Evolutionary conservation across 352 stramenopile genomes (phyloP).

Genomic region (Phytophthora melonis): DNA sequence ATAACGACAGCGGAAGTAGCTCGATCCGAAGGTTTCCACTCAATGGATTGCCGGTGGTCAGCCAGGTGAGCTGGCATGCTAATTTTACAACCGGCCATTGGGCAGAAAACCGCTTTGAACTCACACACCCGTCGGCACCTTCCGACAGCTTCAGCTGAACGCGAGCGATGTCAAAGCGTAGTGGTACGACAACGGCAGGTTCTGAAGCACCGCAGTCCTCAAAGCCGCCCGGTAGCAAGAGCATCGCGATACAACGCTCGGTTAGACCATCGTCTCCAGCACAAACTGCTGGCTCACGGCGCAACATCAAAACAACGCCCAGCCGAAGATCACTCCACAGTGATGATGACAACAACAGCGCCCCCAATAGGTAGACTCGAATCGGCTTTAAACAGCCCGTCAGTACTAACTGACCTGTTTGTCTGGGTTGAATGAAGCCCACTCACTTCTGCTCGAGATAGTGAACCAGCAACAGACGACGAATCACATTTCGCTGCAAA

Average conservation of each 20-base stretch:
- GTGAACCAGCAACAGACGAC: conserved; percentile 49
- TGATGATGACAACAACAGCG: conserved; percentile 27
- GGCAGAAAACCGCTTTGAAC: not conserved
- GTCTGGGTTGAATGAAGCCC: conserved; percentile 22
- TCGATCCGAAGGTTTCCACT: not conserved
- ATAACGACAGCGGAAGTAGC: conserved; percentile 4
- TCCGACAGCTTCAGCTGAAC: not conserved
- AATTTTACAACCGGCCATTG: conserved; percentile 9
- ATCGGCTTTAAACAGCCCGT: not conserved
- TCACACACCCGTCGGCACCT: too few species aligned
- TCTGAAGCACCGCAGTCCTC: conserved; percentile 22
- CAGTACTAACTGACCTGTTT: not conserved
- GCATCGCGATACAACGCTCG: conserved; percentile 14
- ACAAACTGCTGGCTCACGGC: conserved; percentile 9
- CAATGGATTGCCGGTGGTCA: not conserved
- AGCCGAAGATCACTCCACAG: not conserved
- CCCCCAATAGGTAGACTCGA: conserved; percentile 18
- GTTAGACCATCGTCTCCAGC: conserved; percentile 17
- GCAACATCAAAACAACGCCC: conserved; percentile 18
- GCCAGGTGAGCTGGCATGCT: not conserved
- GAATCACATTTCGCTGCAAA: conserved; percentile 10
- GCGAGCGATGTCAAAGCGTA: conserved; percentile 28
- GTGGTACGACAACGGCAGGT: not conserved
- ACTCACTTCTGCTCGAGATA: conserved; percentile 32
- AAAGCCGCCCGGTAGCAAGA: conserved; percentile 23